Base-by-base conservation (phyloP, 352 stramenopile species). In the Globisporangium nodosum region DNA sequence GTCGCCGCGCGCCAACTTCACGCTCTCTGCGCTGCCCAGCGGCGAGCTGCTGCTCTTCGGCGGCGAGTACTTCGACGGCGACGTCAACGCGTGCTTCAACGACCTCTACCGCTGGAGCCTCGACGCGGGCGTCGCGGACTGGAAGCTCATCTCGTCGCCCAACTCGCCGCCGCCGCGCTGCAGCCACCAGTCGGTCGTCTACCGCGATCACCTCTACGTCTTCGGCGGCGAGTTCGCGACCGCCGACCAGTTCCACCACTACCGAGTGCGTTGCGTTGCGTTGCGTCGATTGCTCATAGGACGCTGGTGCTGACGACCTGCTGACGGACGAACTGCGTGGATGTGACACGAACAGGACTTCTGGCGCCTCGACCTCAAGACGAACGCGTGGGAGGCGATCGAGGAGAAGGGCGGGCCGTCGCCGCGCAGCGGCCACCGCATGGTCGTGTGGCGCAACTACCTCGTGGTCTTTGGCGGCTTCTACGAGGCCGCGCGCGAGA, bases 231-330 rank as follows among this genome's bases (percentile, higher is more conserved):
- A 99, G 71, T 95, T 98, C 58, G 95, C 94, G 3, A 98, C 91
- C 6, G 87, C 90, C 1, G 94, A 99, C 60, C 90, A 98, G 71
- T 99, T 99, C 78, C 90, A 99, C 75, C 97, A 99, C 78, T 98
- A 99, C 73, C 66, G 87, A 27, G 74, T 85, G 66, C 52, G 65
- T 76, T 13, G 46, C 2, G 9, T 24, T 16, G 20, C 54, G 3
- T 40, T n/a, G 21, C 7, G 35, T 13, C 21, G 12, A 13, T 21
- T n/a, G 8, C n/a, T 3, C 42, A 8, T 56, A 27, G 56, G 3
- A 11, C 24, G 24, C 24, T 27, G 24, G 33, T 37, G 33, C 33
- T 37, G 3, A 37, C 33, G 33, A 37, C 6, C 33, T 37, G 5
- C 33, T 35, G 31, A 35, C 31, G 31, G 31, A 35, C 8, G 24